Conservation (phyloP, 2,329 filamentous ascomycete species). For the Stachybotrys echinatus region DNA sequence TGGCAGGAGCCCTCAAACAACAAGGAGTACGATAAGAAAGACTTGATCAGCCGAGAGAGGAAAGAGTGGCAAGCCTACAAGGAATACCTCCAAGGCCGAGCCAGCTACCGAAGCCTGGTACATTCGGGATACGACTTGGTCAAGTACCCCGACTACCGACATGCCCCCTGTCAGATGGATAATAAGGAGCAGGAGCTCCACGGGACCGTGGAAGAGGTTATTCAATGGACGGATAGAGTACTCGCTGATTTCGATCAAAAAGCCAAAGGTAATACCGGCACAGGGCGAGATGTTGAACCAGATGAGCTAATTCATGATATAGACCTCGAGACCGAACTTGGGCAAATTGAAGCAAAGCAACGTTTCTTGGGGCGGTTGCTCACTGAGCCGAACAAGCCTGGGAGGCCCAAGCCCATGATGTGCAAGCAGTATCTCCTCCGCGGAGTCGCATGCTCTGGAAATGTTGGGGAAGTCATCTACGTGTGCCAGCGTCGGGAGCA, state of each 20-base stretch:
- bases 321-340: constrained; percentile 24
- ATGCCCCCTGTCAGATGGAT: constrained; percentile 29
- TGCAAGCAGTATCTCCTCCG: constrained; percentile 45
- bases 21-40: constrained; percentile 16
- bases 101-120: constrained; percentile 29
- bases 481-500: constrained; percentile 39
- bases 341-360: constrained; percentile 26
- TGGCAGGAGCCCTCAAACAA: neutral
- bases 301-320: constrained; percentile 12
- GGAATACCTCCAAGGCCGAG: constrained; percentile 29
- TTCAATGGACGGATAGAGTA: constrained; percentile 24
- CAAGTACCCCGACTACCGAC: constrained; percentile 31
- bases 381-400: constrained; percentile 30
- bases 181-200: constrained; percentile 23
- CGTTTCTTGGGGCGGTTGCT: constrained; percentile 32
- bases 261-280: constrained; percentile 26
- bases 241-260: constrained; percentile 27
- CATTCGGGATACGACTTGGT: constrained; percentile 30
- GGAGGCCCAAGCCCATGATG: constrained; percentile 28
- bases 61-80: constrained; percentile 25
- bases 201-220: constrained; percentile 24
- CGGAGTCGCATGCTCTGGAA: constrained; percentile 41
- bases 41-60: constrained; percentile 21
- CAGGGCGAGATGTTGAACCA: no score
- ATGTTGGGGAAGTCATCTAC: constrained; percentile 34